Evolutionary conservation across 805 yeast species (phyloP).

Genomic region (Torulaspora microellipsoides): DNA sequence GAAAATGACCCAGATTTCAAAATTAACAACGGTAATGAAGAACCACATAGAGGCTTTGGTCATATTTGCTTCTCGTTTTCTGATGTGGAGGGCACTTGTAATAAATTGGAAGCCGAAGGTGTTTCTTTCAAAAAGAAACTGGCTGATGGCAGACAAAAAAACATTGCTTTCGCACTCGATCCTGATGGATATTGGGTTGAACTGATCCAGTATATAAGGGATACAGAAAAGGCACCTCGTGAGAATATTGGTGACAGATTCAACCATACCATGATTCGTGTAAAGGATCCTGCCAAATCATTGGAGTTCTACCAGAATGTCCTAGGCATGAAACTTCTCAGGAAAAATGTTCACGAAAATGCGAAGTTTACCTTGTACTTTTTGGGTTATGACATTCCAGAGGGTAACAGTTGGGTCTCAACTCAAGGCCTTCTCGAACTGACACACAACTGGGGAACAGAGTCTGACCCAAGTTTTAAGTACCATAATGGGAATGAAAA

Average conservation of each 20-base stretch:
- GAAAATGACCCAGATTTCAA: slow-evolving; percentile 53
- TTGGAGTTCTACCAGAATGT: slow-evolving; percentile 73
- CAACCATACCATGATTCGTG: slow-evolving; percentile 91
- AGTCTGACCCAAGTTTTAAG: slow-evolving; percentile 61
- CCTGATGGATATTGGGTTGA: slow-evolving; percentile 98
- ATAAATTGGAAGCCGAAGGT: slow-evolving; percentile 50
- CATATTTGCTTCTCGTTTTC: slow-evolving; percentile 88
- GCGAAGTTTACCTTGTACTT: slow-evolving; percentile 87
- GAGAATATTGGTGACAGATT: slow-evolving; percentile 37
- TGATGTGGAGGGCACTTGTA: slow-evolving; percentile 62
- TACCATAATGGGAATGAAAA: slow-evolving; percentile 82
- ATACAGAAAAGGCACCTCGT: slow-evolving; percentile 12
- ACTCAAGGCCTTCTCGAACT: slow-evolving; percentile 77
- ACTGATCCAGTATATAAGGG: slow-evolving; percentile 53
- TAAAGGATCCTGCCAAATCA: slow-evolving; percentile 75
- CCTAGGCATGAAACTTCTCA: slow-evolving; percentile 73
- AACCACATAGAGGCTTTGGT: slow-evolving; percentile 87
- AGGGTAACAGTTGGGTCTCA: slow-evolving; percentile 40
- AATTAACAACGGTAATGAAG: slow-evolving; percentile 77
- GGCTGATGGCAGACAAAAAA: slow-evolving; percentile 84
- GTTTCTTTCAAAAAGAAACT: slow-evolving; percentile 79
- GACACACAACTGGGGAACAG: slow-evolving; percentile 96
- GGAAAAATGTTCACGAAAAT: slow-evolving; percentile 49
- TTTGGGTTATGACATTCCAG: slow-evolving; percentile 55
- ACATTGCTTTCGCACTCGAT: slow-evolving; percentile 91